phyloP scores from a whole-genome alignment of 805 yeast species.

The Ogataea minuta region DNA sequence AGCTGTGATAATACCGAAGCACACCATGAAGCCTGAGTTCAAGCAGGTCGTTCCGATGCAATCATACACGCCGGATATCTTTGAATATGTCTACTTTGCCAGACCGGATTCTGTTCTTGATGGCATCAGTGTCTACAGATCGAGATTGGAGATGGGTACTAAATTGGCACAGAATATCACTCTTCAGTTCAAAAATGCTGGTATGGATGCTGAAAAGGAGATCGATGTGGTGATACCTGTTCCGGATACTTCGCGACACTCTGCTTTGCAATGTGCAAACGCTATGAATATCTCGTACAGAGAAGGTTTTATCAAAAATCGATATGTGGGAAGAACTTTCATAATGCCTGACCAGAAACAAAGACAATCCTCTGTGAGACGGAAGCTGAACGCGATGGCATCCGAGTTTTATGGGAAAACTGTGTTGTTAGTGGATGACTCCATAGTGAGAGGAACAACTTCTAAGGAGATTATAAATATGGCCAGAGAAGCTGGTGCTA shows the following conservation, averaged over 20 bases:
- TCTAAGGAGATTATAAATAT: constrained; percentile 92
- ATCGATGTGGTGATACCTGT: constrained; percentile 97
- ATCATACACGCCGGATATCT: constrained; percentile 89
- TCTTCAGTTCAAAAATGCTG: constrained; percentile 36
- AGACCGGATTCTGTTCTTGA: constrained; percentile 95
- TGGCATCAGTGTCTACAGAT: constrained; percentile 93
- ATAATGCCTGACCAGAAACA: constrained; percentile 98
- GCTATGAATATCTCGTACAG: constrained; percentile 79
- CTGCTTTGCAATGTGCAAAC: constrained; percentile 90
- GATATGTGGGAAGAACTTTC: constrained; percentile 96
- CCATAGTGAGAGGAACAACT: constrained; percentile 97
- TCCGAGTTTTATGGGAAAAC: constrained; percentile 82
- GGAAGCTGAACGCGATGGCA: constrained; percentile 95
- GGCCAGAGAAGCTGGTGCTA: constrained; percentile 99
- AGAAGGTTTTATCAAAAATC: constrained; percentile 95
- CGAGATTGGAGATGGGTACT: constrained; percentile 91
- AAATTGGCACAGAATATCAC: constrained; percentile 75
- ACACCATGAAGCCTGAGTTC: constrained; percentile 67
- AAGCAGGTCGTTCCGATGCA: constrained; percentile 78
- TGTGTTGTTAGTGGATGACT: constrained; percentile 91
- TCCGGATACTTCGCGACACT: constrained; percentile 96
- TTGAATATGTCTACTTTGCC: constrained; percentile 97
- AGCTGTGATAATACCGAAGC: constrained; percentile 89
- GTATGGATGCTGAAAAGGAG: constrained; percentile 46
- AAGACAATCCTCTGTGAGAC: constrained; percentile 88